phyloP scores from a whole-genome alignment of 306 rosid species.

The Cotoneaster glaucophyllus region DNA sequence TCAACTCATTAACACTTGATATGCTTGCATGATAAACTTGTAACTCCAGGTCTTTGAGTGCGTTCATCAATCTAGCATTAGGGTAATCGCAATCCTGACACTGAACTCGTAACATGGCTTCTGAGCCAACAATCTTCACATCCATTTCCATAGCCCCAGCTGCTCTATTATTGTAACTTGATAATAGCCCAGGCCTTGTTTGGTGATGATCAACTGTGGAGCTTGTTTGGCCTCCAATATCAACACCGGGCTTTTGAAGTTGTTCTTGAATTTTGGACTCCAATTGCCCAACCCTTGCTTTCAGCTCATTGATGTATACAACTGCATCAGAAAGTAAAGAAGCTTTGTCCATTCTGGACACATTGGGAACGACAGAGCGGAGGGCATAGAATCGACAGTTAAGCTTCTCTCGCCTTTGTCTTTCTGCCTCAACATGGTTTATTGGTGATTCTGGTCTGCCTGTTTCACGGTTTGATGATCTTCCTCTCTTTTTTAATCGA shows the following conservation, averaged over 20 bases:
- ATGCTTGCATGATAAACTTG: conserved; percentile 38
- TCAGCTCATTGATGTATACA: conserved; percentile 32
- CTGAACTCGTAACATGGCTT: conserved; percentile 45
- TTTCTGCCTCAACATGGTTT: conserved; percentile 48
- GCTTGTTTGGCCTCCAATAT: not conserved
- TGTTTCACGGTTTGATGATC: not conserved
- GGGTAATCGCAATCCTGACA: conserved; percentile 34
- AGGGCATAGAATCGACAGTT: conserved; percentile 48
- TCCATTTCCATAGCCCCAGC: conserved; percentile 18
- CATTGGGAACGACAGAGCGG: conserved; percentile 45
- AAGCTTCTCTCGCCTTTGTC: conserved; percentile 39
- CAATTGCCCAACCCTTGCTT: conserved; percentile 19
- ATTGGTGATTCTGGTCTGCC: not conserved
- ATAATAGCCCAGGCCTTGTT: not conserved
- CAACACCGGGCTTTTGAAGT: not conserved
- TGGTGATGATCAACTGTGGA: not conserved
- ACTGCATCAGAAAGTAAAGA: conserved; percentile 41
- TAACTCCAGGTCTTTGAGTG: conserved; percentile 26
- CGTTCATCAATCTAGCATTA: conserved; percentile 37
- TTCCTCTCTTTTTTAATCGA: not conserved
- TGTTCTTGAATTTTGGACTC: conserved; percentile 7
- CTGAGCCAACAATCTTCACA: conserved; percentile 36
- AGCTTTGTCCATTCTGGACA: conserved; percentile 54
- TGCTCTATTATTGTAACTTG: not conserved
- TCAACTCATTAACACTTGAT: conserved; percentile 37